Evolutionary conservation across 441 rosid species (phyloP), one percentile per base, ranked within the genome.

Genomic region (Brassica balearica): DNA sequence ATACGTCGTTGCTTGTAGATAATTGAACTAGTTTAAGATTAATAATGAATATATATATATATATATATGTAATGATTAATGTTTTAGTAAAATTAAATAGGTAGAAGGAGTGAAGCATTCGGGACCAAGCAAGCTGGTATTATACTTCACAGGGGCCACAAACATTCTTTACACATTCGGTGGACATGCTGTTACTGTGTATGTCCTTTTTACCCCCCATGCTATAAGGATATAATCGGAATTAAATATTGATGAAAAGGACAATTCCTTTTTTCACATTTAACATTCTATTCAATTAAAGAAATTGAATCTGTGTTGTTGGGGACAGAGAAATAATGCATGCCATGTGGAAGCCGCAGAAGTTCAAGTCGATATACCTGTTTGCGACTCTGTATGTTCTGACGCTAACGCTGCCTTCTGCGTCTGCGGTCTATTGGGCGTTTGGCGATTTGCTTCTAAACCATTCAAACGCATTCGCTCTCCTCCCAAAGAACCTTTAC

Each of bases 141-240:
- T 89, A 8, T 89, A 89, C 79, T 89, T 88, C 82, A 89, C 93
- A 2, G 93, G 94, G 82, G 94, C 94, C 84, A 90, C 94, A 77
- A 90, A 90, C 90, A 90, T 90, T 88, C 94, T 90, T 73, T 90
- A 89, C 82, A 89, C 93, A 34, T 89, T 89, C 77, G 91, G 93
- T 23, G 93, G 93, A 71, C 93, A 89, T 77, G 93, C 93, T 74
- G 91, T 89, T 48, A 89, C 93, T 20, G 93, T 89, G 93, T 87
- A 86, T 80, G 89, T 66, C 48, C 32, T 79, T 43, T 69, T 73
- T 72, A 73, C 85, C 81, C 76, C 84, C 11, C 63, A 10, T 43
- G 29, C 12, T 15, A 0, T 9, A 23, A 65, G 79, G 82, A 64
- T 43, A 65, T 8, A 63, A 63, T 22, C n/a, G 79, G 66, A 74